Evolutionary conservation across 129 eudicot genomes (phyloP), one percentile per base, ranked within the genome.

Genomic region (Scalesia atractyloides): DNA sequence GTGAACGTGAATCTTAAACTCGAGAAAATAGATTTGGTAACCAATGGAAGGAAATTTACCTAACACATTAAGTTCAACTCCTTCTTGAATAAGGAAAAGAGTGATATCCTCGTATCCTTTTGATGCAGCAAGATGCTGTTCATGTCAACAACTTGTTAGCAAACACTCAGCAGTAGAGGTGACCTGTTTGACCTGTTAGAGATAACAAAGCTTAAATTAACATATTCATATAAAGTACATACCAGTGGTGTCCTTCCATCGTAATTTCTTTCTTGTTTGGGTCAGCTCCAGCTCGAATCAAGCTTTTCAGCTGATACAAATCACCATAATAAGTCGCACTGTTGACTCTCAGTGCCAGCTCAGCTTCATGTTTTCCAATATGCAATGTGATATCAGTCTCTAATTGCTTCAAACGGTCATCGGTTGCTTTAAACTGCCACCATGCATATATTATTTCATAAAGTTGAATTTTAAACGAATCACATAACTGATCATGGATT

Each of bases 161-260:
- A 9, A 57, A 11, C 34, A 57, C 63, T 57, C 63, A 19, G 12
- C 16, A 20, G 14, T 22, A 57, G 34, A 57, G 33, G 36, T 20
- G 12, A 33, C 44, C 19, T n/a, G 12, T 60, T 60, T 57, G 43
- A 30, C 43, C 43, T 9, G 26, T 60, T 12, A 30, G 37, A 60
- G 12, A 60, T 14, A 58, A 60, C 44, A 60, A 14, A 30, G 34
- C 19, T 60, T 18, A 60, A 60, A 60, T 33, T 30, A 41, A 30
- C 66, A 60, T 60, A 50, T 26, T 50, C 50, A 39, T 4, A 9
- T 44, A 63, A 51, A 30, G 4, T 16, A 49, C 86, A 67, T 86
- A 94, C 99, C 99, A 94, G 64, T 24, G 99, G 96, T 47, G 99
- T 77, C 79, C 99, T 82, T 85, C 97, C 99, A 76, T 90, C 96